A percentile compares a stretch with the other conserved stretches of the same genome.
phyloP scores from a whole-genome alignment of 2,329 filamentous ascomycete genomes.

The Monascus ruber region DNA sequence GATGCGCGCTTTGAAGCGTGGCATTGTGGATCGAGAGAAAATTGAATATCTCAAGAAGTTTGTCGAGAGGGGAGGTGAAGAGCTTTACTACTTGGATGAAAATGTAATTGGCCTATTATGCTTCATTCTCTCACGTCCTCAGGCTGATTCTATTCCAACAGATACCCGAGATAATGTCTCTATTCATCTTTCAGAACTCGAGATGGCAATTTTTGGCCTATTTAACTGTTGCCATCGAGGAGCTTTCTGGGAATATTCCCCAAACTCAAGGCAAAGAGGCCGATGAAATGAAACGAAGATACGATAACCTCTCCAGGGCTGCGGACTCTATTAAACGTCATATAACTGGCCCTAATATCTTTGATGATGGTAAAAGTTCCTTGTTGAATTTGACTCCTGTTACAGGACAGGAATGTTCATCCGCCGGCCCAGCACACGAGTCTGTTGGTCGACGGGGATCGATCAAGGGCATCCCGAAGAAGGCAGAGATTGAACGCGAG shows the following conservation, averaged over 20 bases:
- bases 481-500: constrained; percentile 30
- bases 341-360: constrained; percentile 71
- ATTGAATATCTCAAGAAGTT: constrained; percentile 74
- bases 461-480: constrained; percentile 54
- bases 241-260: constrained; percentile 36
- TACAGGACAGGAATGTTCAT: constrained; percentile 13
- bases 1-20: constrained; percentile 54
- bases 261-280: constrained; percentile 31
- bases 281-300: constrained; percentile 36
- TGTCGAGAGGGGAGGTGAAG: constrained; percentile 61
- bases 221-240: constrained; percentile 54
- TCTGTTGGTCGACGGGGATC: constrained; percentile 17
- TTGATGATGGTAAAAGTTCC: constrained; percentile 54
- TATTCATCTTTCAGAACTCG: constrained; percentile 83
- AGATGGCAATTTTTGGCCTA: constrained; percentile 62
- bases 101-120: constrained; percentile 14
- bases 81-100: constrained; percentile 62
- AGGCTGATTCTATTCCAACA: constrained; percentile 16
- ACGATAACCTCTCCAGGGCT: constrained; percentile 61
- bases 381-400: constrained; percentile 20
- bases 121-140: neutral
- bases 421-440: constrained; percentile 9
- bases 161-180: constrained; percentile 75
- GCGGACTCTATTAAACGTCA: constrained; percentile 68
- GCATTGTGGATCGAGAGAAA: constrained; percentile 83